Percentiles rank a stretch among this genome's conserved stretches.
Evolutionary conservation across 2,329 filamentous ascomycete genomes (phyloP).

Genomic region (Leptographium wingfieldii): DNA sequence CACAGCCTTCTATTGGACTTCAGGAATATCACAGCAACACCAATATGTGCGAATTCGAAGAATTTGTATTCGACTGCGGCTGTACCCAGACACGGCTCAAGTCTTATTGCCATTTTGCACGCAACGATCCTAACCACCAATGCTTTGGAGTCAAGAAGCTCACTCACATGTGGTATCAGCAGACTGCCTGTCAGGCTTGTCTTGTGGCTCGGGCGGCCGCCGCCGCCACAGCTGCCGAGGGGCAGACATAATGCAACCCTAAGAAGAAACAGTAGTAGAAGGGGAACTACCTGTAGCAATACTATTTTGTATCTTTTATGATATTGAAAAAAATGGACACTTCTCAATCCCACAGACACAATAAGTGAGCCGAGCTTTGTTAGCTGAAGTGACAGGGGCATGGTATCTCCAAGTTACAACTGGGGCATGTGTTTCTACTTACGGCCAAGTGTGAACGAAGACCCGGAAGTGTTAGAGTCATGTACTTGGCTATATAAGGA

Average conservation of each 20-base stretch:
- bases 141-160: conserved; percentile 57
- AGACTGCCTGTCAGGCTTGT: conserved; percentile 32
- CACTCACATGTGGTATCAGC: conserved; percentile 45
- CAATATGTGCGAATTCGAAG: conserved; percentile 59
- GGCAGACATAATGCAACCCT: neutral
- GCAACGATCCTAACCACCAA: conserved; percentile 57
- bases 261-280: neutral
- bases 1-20: too few species aligned
- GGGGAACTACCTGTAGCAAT: neutral
- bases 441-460: too few species aligned
- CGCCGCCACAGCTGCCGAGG: neutral
- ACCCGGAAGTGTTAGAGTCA: too few species aligned
- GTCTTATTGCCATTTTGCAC: conserved; percentile 62
- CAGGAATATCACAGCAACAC: neutral
- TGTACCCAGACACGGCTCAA: conserved; percentile 48
- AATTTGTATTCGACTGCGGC: conserved; percentile 52
- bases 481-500: too few species aligned
- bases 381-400: too few species aligned
- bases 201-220: neutral
- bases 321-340: neutral
- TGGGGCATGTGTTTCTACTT: too few species aligned
- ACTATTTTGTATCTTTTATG: neutral
- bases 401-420: neutral
- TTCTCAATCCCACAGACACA: neutral
- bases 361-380: neutral